These are phyloP conservation scores for Skeletonema marinoi DNA, from an alignment of 108 stramenopile species.

Conservation along the genomic window DNA sequence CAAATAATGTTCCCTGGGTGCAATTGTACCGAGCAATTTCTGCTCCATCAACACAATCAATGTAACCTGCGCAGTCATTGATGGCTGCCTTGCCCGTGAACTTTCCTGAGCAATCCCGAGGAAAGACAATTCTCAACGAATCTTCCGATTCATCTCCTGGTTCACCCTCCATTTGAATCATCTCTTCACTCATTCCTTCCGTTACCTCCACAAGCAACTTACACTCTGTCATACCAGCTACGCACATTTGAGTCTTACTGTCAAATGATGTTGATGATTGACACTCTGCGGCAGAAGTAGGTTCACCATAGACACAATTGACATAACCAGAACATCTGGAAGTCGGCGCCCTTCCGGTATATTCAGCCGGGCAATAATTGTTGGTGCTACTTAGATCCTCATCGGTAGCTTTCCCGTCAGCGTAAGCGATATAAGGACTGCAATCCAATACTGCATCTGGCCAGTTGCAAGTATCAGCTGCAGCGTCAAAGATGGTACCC, in stretches of 20 bases:
- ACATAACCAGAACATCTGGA: slow-evolving; percentile 10
- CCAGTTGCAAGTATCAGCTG: slow-evolving; percentile 23
- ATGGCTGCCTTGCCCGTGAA: slow-evolving; percentile 17
- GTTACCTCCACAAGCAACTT: not conserved
- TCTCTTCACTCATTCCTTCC: not conserved
- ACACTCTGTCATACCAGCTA: slow-evolving; percentile 1
- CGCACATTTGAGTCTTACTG: slow-evolving; percentile 8
- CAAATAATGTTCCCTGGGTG: slow-evolving; percentile 11
- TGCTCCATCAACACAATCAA: slow-evolving; percentile 15
- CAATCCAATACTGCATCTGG: slow-evolving; percentile 3
- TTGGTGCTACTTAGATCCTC: not conserved
- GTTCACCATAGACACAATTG: slow-evolving; percentile 11
- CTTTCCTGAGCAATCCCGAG: not conserved
- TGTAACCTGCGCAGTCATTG: slow-evolving; percentile 6
- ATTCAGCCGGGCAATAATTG: slow-evolving; percentile 21
- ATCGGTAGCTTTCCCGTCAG: not conserved
- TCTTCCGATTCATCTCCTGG: not conserved
- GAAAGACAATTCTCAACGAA: slow-evolving; percentile 9
- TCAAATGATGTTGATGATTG: slow-evolving; percentile 11
- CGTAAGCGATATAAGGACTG: not conserved
- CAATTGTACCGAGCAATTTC: slow-evolving; percentile 3
- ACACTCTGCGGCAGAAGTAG: not conserved
- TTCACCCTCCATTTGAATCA: not conserved
- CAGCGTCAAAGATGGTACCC: slow-evolving; percentile 22
- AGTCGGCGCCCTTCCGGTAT: slow-evolving; percentile 17